Base-by-base conservation (phyloP, 257 asterid genomes). In the Fraxinus americana region DNA sequence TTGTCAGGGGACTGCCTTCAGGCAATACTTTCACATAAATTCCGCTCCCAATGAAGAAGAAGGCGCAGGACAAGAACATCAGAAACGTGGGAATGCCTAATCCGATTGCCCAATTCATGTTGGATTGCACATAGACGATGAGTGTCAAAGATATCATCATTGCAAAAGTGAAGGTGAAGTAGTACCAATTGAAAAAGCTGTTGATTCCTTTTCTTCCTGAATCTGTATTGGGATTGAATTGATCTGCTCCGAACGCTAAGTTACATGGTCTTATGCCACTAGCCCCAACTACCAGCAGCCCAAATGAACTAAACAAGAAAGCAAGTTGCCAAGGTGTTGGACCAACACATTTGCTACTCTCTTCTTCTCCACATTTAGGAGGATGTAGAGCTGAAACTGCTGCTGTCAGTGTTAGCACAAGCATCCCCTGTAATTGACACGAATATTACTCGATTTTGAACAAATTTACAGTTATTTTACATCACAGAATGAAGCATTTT, bases 191-290 rank as follows among this genome's bases (percentile, higher is more conserved):
- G 81, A 88, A 88, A 85, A 88, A 88, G 71, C 90, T 86, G 43
- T 86, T 86, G 68, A 82, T 82, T 4, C 90, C 87, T 83, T 74
- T 71, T 32, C 79, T 78, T 1, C 92, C 92, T 0, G 90, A 82
- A 0, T 86, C 87, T 4, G 90, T 82, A 3, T 82, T 82, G 57
- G 90, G 90, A 67, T 88, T 82, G 69, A 88, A 88, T 57, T 88
- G 92, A 45, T 88, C 92, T 0, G 90, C 92, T 1, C 92, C 92
- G 27, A 88, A 88, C 8, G 92, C 88, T 6, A 88, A 74, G 38
- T 88, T 88, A 57, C 92, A 88, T 1, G 92, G 92, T 79, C 92
- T 73, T 13, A 88, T 88, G 25, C 92, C 92, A 11, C 92, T 88
- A 1, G 92, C 88, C 0, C 92, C 90, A 35, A 86, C 13, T 16